phyloP scores from a whole-genome alignment of 352 stramenopile genomes.

The Phytophthora boehmeriae region DNA sequence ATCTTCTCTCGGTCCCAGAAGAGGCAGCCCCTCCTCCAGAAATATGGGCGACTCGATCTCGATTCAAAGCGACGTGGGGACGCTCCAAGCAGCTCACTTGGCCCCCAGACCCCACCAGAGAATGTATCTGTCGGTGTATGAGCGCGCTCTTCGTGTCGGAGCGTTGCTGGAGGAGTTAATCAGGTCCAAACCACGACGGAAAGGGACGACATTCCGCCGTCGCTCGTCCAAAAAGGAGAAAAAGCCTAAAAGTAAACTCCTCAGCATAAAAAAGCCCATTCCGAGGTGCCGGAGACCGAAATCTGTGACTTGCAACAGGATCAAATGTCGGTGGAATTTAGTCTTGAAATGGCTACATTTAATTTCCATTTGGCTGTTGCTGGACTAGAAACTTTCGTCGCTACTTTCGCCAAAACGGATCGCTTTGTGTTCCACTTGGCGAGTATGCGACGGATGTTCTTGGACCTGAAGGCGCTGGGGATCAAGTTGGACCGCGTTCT shows the following conservation, averaged over 20 bases:
- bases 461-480: conserved; percentile 11
- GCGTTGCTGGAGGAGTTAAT: no score
- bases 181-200: no score
- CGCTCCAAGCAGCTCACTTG: background rate
- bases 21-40: no score
- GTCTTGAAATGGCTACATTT: background rate
- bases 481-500: conserved; percentile 14
- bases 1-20: no score
- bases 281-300: conserved; percentile 1
- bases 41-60: no score
- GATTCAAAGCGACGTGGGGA: no score
- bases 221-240: conserved; percentile 20
- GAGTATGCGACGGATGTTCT: conserved; percentile 27
- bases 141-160: no score
- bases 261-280: conserved; percentile 4
- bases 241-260: conserved; percentile 9
- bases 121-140: background rate
- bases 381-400: conserved; percentile 2
- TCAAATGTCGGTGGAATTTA: background rate
- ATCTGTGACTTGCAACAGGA: no score
- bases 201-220: conserved; percentile 5
- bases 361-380: conserved; percentile 12
- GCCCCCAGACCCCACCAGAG: background rate
- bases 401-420: conserved; percentile 24
- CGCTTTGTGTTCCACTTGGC: conserved; percentile 28